Evolutionary conservation across 306 rosid species (phyloP).

Genomic region (Heteromeles arbutifolia): DNA sequence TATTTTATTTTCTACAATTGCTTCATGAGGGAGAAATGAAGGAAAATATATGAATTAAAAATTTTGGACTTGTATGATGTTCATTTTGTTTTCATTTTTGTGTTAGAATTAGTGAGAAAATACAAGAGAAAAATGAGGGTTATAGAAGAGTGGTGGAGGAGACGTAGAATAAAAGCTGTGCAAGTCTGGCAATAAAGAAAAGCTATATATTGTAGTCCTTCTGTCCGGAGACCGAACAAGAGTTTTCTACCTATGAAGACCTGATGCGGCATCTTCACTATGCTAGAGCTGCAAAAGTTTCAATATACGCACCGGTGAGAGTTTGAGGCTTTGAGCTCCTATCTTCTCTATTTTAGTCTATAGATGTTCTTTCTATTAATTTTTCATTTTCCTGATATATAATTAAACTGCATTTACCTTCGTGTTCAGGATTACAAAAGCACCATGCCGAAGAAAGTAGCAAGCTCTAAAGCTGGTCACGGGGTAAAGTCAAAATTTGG

Average conservation of each 20-base stretch:
- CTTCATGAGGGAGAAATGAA: too few species aligned
- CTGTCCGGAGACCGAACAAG: background rate
- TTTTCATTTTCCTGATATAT: too few species aligned
- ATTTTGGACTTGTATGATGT: too few species aligned
- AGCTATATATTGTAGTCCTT: background rate
- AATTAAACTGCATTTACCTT: background rate
- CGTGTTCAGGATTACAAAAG: background rate
- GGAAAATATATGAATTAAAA: too few species aligned
- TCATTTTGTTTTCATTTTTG: too few species aligned
- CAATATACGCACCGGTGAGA: background rate
- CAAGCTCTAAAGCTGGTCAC: background rate
- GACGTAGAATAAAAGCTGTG: background rate
- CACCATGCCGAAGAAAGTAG: background rate
- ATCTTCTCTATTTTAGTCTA: background rate
- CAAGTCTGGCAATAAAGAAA: background rate
- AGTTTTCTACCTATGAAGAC: background rate
- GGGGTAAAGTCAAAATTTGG: background rate
- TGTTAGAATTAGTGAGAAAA: too few species aligned
- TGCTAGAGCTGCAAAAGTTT: background rate
- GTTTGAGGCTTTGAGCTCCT: background rate
- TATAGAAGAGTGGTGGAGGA: too few species aligned
- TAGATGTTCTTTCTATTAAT: background rate
- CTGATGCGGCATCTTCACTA: background rate
- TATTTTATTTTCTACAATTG: too few species aligned
- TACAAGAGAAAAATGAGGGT: too few species aligned